These are phyloP conservation scores for Ambrosia hybrid DNA, from an alignment of 140 eudicot genomes.

Conservation along the genomic window DNA sequence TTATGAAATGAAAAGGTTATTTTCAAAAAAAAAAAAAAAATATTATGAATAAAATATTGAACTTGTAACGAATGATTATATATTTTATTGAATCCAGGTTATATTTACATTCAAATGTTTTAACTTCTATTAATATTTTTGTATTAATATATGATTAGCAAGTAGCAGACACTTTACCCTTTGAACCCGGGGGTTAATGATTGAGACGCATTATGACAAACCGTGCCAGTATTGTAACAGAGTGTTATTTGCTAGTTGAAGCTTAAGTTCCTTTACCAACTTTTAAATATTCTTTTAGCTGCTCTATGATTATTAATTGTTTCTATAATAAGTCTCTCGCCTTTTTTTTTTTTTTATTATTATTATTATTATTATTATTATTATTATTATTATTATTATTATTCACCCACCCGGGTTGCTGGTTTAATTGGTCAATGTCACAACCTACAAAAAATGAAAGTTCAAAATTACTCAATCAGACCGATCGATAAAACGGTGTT, in stretches of 20 bases:
- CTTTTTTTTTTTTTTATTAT: too few relatives aligned
- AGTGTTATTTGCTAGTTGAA: slow-evolving; percentile 20
- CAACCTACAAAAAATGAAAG: too few relatives aligned
- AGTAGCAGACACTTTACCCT: slow-evolving; percentile 18
- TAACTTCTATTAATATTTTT: not conserved
- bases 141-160: slow-evolving; percentile 2
- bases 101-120: not conserved
- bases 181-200: slow-evolving; percentile 24
- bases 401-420: too few relatives aligned
- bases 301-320: not conserved
- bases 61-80: too few relatives aligned
- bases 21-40: too few relatives aligned
- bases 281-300: slow-evolving; percentile 9
- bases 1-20: too few relatives aligned
- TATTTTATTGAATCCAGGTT: not conserved
- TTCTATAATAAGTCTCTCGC: not conserved
- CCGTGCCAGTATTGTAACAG: slow-evolving; percentile 17
- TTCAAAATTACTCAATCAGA: too few relatives aligned
- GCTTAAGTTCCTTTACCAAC: slow-evolving; percentile 18
- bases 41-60: too few relatives aligned
- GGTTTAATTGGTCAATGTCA: too few relatives aligned
- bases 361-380: too few relatives aligned
- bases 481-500: too few relatives aligned
- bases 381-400: too few relatives aligned
- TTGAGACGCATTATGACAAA: slow-evolving; percentile 27